A percentile compares a stretch with the other conserved stretches of the same genome.
Evolutionary conservation across 2,329 filamentous ascomycete genomes (phyloP).

Genomic region (Helicocarpus griseus): DNA sequence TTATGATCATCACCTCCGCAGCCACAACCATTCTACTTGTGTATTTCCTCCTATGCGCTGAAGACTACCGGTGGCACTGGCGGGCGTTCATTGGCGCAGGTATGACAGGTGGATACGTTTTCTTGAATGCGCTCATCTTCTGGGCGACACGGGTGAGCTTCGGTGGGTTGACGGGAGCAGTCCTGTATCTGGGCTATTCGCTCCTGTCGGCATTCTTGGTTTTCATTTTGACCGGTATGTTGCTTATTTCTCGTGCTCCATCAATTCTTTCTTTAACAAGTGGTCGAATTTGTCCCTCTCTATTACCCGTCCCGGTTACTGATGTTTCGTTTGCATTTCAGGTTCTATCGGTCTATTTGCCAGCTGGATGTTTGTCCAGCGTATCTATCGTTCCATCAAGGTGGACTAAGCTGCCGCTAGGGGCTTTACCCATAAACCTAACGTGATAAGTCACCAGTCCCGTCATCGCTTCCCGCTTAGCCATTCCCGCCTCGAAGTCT

Average conservation of each 20-base stretch:
- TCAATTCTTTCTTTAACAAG: slow-evolving; percentile 1
- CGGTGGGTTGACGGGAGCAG: slow-evolving; percentile 71
- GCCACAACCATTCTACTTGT: slow-evolving; percentile 89
- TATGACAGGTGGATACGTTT: slow-evolving; percentile 84
- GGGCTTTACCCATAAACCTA: background rate
- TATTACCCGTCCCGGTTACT: background rate
- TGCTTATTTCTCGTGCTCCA: background rate
- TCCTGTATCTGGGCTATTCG: slow-evolving; percentile 91
- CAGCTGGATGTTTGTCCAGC: slow-evolving; percentile 86
- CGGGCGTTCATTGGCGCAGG: slow-evolving; percentile 85
- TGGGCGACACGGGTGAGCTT: slow-evolving; percentile 83
- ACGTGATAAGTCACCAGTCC: background rate
- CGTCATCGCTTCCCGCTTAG: background rate
- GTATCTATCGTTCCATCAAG: slow-evolving; percentile 97
- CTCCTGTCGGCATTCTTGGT: slow-evolving; percentile 81
- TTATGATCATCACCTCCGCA: slow-evolving; percentile 93
- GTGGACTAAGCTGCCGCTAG: slow-evolving; percentile 58
- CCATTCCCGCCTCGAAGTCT: too few relatives aligned
- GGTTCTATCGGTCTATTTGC: slow-evolving; percentile 93
- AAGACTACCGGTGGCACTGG: slow-evolving; percentile 99
- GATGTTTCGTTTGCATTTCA: slow-evolving; percentile 27
- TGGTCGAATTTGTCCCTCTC: slow-evolving; percentile 9
- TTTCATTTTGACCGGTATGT: slow-evolving; percentile 85
- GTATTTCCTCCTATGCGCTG: slow-evolving; percentile 89
- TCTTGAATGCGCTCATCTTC: slow-evolving; percentile 82